Conservation (phyloP, 164 flowering plant species). For the Magnolia kwangsiensis region DNA sequence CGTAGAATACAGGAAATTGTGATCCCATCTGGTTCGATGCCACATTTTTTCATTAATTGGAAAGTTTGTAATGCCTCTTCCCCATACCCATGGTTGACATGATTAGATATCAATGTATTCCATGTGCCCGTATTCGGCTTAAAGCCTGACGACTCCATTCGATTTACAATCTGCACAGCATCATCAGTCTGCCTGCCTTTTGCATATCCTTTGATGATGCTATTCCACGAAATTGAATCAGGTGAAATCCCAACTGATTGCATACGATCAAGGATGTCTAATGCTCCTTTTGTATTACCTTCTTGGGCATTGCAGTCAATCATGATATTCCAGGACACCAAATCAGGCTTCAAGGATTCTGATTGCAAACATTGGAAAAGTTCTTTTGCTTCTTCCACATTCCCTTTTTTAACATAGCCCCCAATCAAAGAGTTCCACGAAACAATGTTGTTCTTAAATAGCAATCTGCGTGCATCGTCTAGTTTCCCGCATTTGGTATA, state of each 20-base stretch:
- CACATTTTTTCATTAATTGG: slow-evolving; percentile 13
- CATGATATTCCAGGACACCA: slow-evolving; percentile 18
- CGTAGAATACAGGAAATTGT: slow-evolving; percentile 12
- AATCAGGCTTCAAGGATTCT: slow-evolving; percentile 8
- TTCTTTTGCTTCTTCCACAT: slow-evolving; percentile 7
- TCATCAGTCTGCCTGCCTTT: slow-evolving; percentile 5
- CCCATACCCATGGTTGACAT: slow-evolving; percentile 6
- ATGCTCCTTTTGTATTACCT: slow-evolving; percentile 2
- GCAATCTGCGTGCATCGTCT: slow-evolving; percentile 5
- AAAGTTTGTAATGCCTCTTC: slow-evolving; percentile 6
- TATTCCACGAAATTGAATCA: slow-evolving; percentile 14
- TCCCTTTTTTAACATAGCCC: slow-evolving; percentile 3
- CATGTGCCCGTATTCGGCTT: slow-evolving; percentile 14
- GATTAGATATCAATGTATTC: slow-evolving; percentile 15
- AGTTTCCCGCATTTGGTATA: slow-evolving; percentile 12
- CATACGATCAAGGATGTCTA: slow-evolving; percentile 4
- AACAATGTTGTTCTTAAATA: slow-evolving; percentile 4
- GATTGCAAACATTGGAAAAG: slow-evolving; percentile 8
- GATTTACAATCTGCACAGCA: slow-evolving; percentile 3
- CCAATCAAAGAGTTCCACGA: slow-evolving; percentile 15
- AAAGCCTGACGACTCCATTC: slow-evolving; percentile 1
- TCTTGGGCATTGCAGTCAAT: slow-evolving; percentile 12
- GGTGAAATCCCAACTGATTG: slow-evolving; percentile 10
- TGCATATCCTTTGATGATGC: slow-evolving; percentile 4
- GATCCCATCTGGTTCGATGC: slow-evolving; percentile 8